phyloP scores from a whole-genome alignment of 345 rosid genomes.

The Barbarea vulgaris region DNA sequence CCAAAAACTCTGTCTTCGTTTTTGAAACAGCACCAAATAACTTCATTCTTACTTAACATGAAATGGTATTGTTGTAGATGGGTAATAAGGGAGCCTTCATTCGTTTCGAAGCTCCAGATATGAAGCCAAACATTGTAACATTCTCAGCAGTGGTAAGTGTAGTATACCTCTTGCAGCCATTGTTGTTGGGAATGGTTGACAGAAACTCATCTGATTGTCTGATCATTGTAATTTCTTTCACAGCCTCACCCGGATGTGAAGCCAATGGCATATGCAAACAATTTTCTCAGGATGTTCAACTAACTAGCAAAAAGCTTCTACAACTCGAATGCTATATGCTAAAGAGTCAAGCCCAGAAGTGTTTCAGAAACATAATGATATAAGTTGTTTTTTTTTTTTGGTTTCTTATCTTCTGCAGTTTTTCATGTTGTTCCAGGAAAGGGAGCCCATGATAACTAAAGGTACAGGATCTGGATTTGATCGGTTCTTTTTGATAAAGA shows the following conservation, averaged over 20 bases:
- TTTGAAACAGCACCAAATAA: neutral
- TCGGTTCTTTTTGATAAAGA: conserved; percentile 32
- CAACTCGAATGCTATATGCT: neutral
- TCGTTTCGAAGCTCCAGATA: conserved; percentile 83
- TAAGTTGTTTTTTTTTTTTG: conserved; percentile 16
- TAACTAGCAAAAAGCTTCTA: conserved; percentile 37
- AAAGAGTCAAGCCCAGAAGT: conserved; percentile 29
- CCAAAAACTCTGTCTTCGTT: neutral
- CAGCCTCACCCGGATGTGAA: conserved; percentile 97
- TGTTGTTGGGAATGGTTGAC: conserved; percentile 6
- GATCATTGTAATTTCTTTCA: conserved; percentile 22
- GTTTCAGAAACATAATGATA: conserved; percentile 36
- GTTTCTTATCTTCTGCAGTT: conserved; percentile 27
- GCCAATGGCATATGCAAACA: conserved; percentile 98
- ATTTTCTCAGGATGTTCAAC: conserved; percentile 73
- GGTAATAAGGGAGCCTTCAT: conserved; percentile 98
- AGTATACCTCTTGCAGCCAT: neutral
- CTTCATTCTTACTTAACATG: conserved; percentile 2
- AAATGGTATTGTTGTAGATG: conserved; percentile 61
- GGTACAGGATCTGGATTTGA: conserved; percentile 32
- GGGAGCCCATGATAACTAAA: conserved; percentile 34
- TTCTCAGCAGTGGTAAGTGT: conserved; percentile 95
- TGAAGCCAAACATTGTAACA: conserved; percentile 91
- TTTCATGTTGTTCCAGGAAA: conserved; percentile 40
- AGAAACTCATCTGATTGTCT: neutral